phyloP scores from a whole-genome alignment of 768 basidiomycete species.

The Hirschioporus abietinus region DNA sequence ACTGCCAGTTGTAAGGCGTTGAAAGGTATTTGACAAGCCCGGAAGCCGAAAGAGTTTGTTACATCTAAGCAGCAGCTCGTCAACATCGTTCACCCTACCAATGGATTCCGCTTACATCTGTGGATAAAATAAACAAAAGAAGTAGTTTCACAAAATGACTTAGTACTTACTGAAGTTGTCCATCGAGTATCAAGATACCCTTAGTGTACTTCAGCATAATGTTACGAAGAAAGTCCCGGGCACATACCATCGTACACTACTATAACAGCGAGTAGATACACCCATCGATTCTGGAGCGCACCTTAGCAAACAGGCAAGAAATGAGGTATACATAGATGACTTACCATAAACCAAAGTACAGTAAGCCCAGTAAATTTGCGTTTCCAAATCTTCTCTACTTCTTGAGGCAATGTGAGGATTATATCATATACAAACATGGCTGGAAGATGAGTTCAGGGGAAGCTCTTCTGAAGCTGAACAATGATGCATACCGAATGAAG shows the following conservation, averaged over 20 bases:
- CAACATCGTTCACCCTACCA: not conserved
- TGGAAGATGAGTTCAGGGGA: not conserved
- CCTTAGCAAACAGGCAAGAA: not conserved
- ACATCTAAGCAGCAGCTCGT: not conserved
- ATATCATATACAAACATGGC: slow-evolving; percentile 17
- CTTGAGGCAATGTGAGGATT: slow-evolving; percentile 14
- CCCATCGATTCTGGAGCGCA: not conserved
- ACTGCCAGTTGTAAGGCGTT: not conserved
- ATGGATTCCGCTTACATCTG: not conserved
- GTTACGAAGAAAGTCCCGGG: not conserved
- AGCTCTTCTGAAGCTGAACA: not conserved
- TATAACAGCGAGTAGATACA: not conserved
- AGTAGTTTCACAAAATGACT: not conserved
- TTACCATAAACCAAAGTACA: slow-evolving; percentile 14
- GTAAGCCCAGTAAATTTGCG: slow-evolving; percentile 13
- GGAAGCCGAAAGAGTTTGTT: not conserved
- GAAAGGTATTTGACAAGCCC: not conserved
- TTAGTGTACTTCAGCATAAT: not conserved
- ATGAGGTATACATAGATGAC: not conserved
- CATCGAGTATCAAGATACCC: not conserved
- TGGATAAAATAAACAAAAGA: not conserved
- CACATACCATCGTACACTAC: not conserved
- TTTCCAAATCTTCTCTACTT: slow-evolving; percentile 17
- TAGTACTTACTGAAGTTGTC: not conserved
- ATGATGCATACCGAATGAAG: not conserved